A percentile compares a stretch with the other conserved stretches of the same genome.
These are phyloP conservation scores for Lactifluus piperatus DNA, from an alignment of 768 basidiomycete species.

Conservation along the genomic window DNA sequence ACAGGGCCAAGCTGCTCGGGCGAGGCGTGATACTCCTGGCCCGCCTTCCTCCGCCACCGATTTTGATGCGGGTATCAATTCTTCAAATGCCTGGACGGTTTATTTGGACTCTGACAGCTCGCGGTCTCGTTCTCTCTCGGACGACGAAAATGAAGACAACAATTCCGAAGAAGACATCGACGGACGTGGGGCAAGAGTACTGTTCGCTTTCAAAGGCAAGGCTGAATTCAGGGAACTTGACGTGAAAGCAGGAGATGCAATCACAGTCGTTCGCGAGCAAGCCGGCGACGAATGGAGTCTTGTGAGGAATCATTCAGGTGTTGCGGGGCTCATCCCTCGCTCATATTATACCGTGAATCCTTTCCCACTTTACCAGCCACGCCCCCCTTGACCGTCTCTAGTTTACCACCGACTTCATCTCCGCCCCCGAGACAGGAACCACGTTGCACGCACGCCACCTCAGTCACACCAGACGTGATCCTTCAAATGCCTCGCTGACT, in stretches of 20 bases:
- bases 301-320: slow-evolving; percentile 41
- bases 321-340: slow-evolving; percentile 60
- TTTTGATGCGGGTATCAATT: slow-evolving; percentile 73
- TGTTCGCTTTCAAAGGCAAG: slow-evolving; percentile 71
- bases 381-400: slow-evolving; percentile 24
- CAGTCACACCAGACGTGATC: slow-evolving; percentile 27
- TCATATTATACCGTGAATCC: slow-evolving; percentile 63
- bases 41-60: slow-evolving; percentile 24
- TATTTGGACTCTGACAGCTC: slow-evolving; percentile 35
- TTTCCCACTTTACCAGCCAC: slow-evolving; percentile 2
- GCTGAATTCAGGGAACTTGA: slow-evolving; percentile 63
- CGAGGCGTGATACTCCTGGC: slow-evolving; percentile 1
- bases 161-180: slow-evolving; percentile 30
- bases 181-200: slow-evolving; percentile 50
- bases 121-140: slow-evolving; percentile 39
- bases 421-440: slow-evolving; percentile 37
- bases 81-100: slow-evolving; percentile 71
- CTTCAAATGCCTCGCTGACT: slow-evolving; percentile 41
- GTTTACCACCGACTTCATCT: slow-evolving; percentile 59
- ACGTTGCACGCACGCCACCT: slow-evolving; percentile 23
- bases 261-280: slow-evolving; percentile 65
- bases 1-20: slow-evolving; percentile 6
- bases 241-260: slow-evolving; percentile 58
- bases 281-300: slow-evolving; percentile 78
- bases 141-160: slow-evolving; percentile 28